These are phyloP conservation scores for Leucocoprinus sp. DNA, from an alignment of 768 basidiomycete species.

Conservation along the genomic window DNA sequence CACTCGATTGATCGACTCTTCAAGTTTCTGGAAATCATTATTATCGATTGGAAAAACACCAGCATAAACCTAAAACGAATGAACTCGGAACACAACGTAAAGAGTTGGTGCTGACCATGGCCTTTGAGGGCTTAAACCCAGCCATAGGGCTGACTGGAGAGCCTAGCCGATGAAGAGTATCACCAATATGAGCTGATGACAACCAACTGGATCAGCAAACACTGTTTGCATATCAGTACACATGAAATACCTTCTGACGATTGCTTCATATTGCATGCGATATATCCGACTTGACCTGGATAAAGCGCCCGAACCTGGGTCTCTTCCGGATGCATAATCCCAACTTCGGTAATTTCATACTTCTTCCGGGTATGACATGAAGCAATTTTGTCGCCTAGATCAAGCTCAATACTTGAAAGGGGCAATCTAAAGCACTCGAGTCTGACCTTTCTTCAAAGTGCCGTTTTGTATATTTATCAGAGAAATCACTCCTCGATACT, in stretches of 20 bases:
- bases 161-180: constrained; percentile 78
- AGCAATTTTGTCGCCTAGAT: constrained; percentile 78
- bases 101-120: constrained; percentile 58
- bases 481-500: constrained; percentile 93
- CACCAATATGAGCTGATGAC: constrained; percentile 78
- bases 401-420: not conserved
- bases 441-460: constrained; percentile 66
- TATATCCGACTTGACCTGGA: constrained; percentile 80
- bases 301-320: constrained; percentile 57
- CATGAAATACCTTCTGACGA: constrained; percentile 68
- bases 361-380: constrained; percentile 80
- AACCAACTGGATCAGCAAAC: constrained; percentile 1
- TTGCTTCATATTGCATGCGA: constrained; percentile 98
- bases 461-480: constrained; percentile 79
- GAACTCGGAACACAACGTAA: not conserved
- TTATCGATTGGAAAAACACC: constrained; percentile 92
- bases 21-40: constrained; percentile 86
- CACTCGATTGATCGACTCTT: constrained; percentile 91
- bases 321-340: constrained; percentile 87
- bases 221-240: constrained; percentile 1
- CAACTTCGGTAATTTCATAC: constrained; percentile 85
- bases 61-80: constrained; percentile 68
- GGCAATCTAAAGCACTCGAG: not conserved
- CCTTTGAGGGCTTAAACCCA: constrained; percentile 86
- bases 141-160: constrained; percentile 74